Base-by-base conservation (phyloP, 2,329 filamentous ascomycete genomes). In the Aspergillus hortae region DNA sequence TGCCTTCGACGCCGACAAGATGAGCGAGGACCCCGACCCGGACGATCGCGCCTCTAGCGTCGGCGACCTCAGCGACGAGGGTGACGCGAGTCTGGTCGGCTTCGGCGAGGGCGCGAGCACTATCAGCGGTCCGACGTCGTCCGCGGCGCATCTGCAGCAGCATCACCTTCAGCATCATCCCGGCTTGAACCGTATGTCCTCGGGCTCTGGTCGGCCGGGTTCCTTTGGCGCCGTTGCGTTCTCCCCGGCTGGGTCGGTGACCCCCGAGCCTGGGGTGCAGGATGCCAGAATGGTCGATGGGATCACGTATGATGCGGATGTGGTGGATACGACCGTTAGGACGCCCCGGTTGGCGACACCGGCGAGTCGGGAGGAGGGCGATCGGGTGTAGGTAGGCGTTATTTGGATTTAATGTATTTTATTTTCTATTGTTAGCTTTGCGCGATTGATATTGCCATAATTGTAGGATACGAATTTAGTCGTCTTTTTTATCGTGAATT, bases 31-130 rank as follows among this genome's bases (percentile, higher is more conserved):
- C 65, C 83, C 88, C 70, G 88, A 83, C 65, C 83, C 88, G 70
- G 88, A 83, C 48, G 84, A 81, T 38, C 80, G 72, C 4, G 77
- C 78, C 7, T 85, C 84, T 25, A 85, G 84, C 56, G 82, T 86
- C 46, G 88, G 90, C 59, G 89, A 88, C 53, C 87, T 94, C 80
- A 92, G 89, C 62, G 91, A 95, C 62, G 90, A 95, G 63, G 88
- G 86, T 6, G 86, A 85, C 48, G 89, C 87, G 2, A 92, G 88
- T 56, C 79, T 96, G 5, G 92, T 96, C 9, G 92, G 88, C 0
- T 96, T 96, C 61, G 92, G 92, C 46, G 92, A 96, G 69, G 92
- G 92, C 32, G 92, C 92, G 9, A 90, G 88, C 68, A 90, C 90
- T 4, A 86, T 92, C 52, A 90, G 86, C 54, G 90, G 90, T 0